phyloP scores from a whole-genome alignment of 2,329 filamentous ascomycete genomes.

The Arthrobotrys entomopaga region DNA sequence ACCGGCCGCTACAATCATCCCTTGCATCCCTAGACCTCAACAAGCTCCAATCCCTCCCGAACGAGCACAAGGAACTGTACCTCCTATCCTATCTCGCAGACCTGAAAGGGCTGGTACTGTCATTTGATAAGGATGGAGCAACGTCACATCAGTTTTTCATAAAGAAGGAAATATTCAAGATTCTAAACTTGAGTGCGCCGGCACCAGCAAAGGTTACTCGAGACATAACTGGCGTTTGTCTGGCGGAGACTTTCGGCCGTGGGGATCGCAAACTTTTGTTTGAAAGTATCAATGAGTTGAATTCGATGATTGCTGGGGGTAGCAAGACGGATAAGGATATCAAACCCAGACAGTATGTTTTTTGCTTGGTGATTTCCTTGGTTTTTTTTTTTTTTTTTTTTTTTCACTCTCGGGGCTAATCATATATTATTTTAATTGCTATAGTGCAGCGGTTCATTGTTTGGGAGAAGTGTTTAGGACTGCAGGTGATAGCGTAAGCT shows the following conservation, averaged over 20 bases:
- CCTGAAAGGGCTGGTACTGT: slow-evolving; percentile 80
- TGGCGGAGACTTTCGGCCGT: slow-evolving; percentile 81
- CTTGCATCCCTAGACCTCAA: slow-evolving; percentile 79
- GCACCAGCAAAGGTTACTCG: slow-evolving; percentile 87
- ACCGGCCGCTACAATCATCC: slow-evolving; percentile 53
- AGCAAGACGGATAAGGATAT: slow-evolving; percentile 78
- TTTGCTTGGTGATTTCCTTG: neutral
- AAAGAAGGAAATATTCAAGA: slow-evolving; percentile 93
- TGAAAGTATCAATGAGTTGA: slow-evolving; percentile 90
- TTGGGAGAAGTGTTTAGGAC: slow-evolving; percentile 88
- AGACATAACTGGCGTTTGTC: slow-evolving; percentile 85
- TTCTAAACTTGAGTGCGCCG: slow-evolving; percentile 83
- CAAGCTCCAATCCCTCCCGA: slow-evolving; percentile 87
- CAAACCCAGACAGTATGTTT: slow-evolving; percentile 73
- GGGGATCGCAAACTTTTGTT: slow-evolving; percentile 92
- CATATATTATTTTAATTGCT: neutral
- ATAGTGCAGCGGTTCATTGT: slow-evolving; percentile 79
- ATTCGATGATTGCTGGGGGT: slow-evolving; percentile 78
- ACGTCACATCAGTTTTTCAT: slow-evolving; percentile 89
- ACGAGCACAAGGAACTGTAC: slow-evolving; percentile 95
- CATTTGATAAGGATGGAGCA: slow-evolving; percentile 79
- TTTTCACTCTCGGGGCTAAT: too few relatives aligned
- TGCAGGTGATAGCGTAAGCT: slow-evolving; percentile 80
- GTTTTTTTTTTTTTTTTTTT: too few relatives aligned
- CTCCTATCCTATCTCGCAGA: slow-evolving; percentile 87